Percentiles rank a stretch among this genome's conserved stretches.
Evolutionary conservation across 2,329 filamentous ascomycete species (phyloP).

Genomic region (Sarocladium oryzae): DNA sequence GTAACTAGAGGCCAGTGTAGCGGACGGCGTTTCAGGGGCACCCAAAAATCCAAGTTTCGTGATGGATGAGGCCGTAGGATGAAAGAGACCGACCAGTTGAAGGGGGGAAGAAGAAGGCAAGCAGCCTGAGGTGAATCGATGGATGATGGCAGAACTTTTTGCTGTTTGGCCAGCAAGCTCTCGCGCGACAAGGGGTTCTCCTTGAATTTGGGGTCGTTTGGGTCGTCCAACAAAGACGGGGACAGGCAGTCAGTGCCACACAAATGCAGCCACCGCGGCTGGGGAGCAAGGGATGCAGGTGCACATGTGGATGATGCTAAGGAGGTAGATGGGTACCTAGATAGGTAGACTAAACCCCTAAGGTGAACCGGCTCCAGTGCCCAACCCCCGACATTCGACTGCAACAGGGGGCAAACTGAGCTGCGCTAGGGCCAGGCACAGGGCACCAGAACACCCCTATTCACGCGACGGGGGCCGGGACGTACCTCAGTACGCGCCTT

Average conservation of each 20-base stretch:
- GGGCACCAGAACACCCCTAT: background rate
- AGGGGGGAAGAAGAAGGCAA: background rate
- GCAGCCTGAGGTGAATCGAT: background rate
- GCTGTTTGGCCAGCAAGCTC: constrained; percentile 10
- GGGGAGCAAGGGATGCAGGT: background rate
- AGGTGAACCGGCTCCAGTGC: constrained; percentile 1
- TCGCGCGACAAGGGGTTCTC: constrained; percentile 8
- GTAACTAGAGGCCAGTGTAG: background rate
- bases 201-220: constrained; percentile 8
- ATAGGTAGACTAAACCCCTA: background rate
- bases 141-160: constrained; percentile 12
- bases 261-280: background rate
- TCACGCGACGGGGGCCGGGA: background rate
- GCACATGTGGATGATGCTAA: background rate
- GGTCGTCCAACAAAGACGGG: background rate
- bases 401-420: background rate
- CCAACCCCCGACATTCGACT: background rate
- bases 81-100: background rate
- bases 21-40: background rate
- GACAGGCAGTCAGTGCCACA: background rate
- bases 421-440: background rate
- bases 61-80: constrained; percentile 1
- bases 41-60: constrained; percentile 4
- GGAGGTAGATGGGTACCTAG: too few species aligned
- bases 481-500: background rate